phyloP scores from a whole-genome alignment of 129 eudicot species.

The Chrysanthemum lavandulifolium region DNA sequence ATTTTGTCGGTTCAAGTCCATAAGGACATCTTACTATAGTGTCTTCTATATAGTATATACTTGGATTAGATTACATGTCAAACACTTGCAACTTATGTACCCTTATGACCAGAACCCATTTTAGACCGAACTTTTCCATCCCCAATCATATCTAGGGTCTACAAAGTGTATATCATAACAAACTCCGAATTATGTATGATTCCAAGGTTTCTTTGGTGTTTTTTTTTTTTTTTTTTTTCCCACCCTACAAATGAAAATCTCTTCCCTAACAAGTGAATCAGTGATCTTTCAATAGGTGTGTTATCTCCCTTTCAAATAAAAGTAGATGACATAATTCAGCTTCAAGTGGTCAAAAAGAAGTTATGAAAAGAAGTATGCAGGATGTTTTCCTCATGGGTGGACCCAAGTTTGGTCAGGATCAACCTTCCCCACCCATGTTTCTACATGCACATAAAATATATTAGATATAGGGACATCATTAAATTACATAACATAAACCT shows the following conservation, averaged over 20 bases:
- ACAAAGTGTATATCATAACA: too few species aligned
- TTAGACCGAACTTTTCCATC: too few species aligned
- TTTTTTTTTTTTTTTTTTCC: too few species aligned
- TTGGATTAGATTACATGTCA: background rate
- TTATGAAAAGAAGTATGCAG: conserved; percentile 15
- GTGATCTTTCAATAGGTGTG: conserved; percentile 11
- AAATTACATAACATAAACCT: conserved; percentile 28
- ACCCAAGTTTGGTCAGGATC: conserved; percentile 37
- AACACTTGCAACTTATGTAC: background rate
- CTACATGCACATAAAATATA: conserved; percentile 26
- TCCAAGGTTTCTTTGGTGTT: too few species aligned
- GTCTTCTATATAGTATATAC: background rate
- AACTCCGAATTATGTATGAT: too few species aligned
- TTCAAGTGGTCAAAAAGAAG: conserved; percentile 45
- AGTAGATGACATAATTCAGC: conserved; percentile 31
- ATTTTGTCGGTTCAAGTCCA: background rate
- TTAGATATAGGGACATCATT: conserved; percentile 16
- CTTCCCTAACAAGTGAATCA: conserved; percentile 18
- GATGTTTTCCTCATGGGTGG: conserved; percentile 46
- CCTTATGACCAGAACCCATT: too few species aligned
- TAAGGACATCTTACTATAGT: background rate
- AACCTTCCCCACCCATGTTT: conserved; percentile 21
- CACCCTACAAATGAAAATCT: background rate
- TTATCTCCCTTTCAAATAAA: conserved; percentile 27
- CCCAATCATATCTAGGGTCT: too few species aligned